phyloP scores from a whole-genome alignment of 164 flowering plant genomes.

The Buxus sempervirens region DNA sequence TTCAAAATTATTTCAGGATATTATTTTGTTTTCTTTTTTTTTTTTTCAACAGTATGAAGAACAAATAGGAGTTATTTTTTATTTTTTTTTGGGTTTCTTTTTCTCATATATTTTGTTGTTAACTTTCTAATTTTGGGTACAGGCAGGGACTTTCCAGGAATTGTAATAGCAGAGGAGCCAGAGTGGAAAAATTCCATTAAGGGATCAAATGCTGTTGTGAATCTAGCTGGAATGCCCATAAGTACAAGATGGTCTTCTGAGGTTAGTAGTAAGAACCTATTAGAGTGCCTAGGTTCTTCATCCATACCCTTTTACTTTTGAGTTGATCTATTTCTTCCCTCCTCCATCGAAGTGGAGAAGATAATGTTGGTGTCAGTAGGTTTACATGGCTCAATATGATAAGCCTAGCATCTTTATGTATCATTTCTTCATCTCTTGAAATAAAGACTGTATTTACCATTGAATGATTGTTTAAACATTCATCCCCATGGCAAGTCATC shows the following conservation, averaged over 20 bases:
- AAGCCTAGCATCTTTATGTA: not conserved
- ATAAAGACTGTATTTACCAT: not conserved
- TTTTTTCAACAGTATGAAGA: not conserved
- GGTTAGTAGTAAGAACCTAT: conserved; percentile 37
- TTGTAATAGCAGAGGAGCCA: conserved; percentile 78
- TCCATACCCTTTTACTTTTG: not conserved
- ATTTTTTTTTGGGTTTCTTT: not conserved
- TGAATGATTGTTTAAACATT: not conserved
- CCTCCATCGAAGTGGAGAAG: not conserved
- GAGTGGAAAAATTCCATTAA: conserved; percentile 75
- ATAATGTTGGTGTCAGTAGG: no score
- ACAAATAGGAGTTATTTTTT: not conserved
- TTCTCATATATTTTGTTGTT: not conserved
- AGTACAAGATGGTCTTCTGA: conserved; percentile 96
- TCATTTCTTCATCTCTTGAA: not conserved
- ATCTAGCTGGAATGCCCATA: conserved; percentile 92
- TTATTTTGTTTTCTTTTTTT: no score
- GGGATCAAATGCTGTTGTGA: conserved; percentile 89
- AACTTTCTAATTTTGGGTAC: conserved; percentile 4
- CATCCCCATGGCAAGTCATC: not conserved
- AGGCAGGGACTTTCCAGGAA: conserved; percentile 71
- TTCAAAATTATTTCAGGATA: no score
- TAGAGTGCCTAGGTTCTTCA: not conserved
- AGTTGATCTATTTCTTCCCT: not conserved
- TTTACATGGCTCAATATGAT: not conserved